Conservation (phyloP, 75 land plant species). For the Larix kaempferi region DNA sequence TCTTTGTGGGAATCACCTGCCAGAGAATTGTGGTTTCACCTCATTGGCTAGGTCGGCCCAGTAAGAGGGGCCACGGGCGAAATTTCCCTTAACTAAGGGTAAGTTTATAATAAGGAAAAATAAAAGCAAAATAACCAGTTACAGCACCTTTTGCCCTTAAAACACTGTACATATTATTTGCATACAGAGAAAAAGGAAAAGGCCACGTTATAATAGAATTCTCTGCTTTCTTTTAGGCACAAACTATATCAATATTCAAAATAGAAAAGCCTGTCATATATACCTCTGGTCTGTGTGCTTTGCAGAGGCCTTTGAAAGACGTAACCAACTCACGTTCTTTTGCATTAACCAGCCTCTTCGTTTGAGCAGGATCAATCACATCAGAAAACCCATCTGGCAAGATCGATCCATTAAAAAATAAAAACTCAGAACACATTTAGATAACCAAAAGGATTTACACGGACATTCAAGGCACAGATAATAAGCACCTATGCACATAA, state of each 20-base stretch:
- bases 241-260: not conserved
- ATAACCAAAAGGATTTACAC: not conserved
- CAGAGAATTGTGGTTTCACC: no score
- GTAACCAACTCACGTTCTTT: constrained; percentile 2
- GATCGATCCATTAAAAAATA: no score
- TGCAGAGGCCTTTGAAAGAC: constrained; percentile 4
- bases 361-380: constrained; percentile 6
- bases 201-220: not conserved
- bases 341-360: constrained; percentile 8
- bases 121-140: no score
- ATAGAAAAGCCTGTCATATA: not conserved
- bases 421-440: not conserved
- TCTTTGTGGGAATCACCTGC: no score
- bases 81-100: no score
- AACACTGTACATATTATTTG: no score
- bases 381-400: constrained; percentile 12
- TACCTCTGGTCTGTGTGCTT: constrained; percentile 11
- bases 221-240: not conserved
- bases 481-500: not conserved
- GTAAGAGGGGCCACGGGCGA: no score
- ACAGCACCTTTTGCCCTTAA: no score
- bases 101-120: no score
- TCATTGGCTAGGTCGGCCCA: no score
- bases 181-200: not conserved
- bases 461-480: not conserved